Conservation (phyloP, 2,329 filamentous ascomycete species). For the Aureobasidium zeae region DNA sequence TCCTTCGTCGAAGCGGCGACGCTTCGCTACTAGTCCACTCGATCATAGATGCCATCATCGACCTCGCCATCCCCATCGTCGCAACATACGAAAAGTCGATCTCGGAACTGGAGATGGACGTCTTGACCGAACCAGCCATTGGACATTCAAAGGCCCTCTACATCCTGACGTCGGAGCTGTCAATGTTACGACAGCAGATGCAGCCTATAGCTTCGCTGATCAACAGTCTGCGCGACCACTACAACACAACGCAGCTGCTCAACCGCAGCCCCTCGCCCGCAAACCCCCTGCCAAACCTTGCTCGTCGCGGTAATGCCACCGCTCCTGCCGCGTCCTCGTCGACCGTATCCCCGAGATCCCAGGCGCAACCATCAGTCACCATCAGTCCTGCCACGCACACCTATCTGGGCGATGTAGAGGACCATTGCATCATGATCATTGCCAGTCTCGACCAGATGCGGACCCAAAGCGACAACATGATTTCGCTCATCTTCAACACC, state of each 20-base stretch:
- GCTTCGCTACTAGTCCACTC: conserved; percentile 81
- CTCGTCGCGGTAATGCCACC: neutral
- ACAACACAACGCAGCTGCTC: neutral
- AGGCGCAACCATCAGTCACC: conserved; percentile 47
- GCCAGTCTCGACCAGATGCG: conserved; percentile 73
- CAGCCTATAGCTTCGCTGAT: conserved; percentile 74
- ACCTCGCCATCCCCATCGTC: conserved; percentile 76
- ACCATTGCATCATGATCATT: conserved; percentile 76
- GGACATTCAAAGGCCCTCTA: conserved; percentile 65
- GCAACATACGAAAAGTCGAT: conserved; percentile 81
- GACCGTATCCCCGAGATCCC: neutral
- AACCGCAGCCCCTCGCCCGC: neutral
- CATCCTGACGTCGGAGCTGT: conserved; percentile 68
- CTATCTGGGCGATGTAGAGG: conserved; percentile 80
- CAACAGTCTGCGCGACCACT: conserved; percentile 72
- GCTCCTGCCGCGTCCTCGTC: too few species aligned
- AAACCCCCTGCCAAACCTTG: conserved; percentile 28
- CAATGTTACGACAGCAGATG: conserved; percentile 71
- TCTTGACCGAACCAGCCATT: conserved; percentile 70
- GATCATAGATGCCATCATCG: conserved; percentile 83
- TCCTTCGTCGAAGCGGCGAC: conserved; percentile 75
- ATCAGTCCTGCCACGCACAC: conserved; percentile 73
- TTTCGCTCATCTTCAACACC: conserved; percentile 88
- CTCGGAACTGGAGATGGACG: conserved; percentile 75
- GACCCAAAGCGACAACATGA: conserved; percentile 63